Evolutionary conservation across 2,329 filamentous ascomycete species (phyloP), one percentile per base, ranked within the genome.

Genomic region (Graphilbum sp.): DNA sequence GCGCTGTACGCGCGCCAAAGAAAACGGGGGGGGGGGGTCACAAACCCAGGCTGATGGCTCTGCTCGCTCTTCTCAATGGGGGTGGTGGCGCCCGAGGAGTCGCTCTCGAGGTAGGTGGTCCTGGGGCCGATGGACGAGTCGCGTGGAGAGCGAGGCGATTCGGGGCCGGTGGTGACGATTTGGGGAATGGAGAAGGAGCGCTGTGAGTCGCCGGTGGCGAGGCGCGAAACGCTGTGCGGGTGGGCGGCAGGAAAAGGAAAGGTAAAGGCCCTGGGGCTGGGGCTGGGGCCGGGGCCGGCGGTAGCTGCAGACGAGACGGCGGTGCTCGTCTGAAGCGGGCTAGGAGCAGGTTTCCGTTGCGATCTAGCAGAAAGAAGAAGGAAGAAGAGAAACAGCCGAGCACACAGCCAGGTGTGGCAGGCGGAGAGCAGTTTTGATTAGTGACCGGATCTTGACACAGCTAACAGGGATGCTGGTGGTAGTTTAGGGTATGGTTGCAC

Each of bases 311-410:
- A 57, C 49, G 61, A 64, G 35, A 60, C 53, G 39, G 59, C 55
- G 41, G 53, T 58, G 46, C 49, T 61, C 40, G 60, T 59, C 42
- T 62, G 59, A 35, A 70, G 55, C 45, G 67, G 67, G 48, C 66
- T 71, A 33, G 66, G 63, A 43, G 61, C 56, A 40, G 59, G 52
- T 50, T 59, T 64, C 51, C 62, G 58, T 47, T 56, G 59, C 38
- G 61, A 65, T 62, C 67, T 72, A 50, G 37, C 32, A 20, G 18
- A 19, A 34, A 35, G 24, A 35, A 37, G 11, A n/a, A 27, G 15
- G 15, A 17, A 34, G 9, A 17, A n/a, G 21, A 20, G 9, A 17
- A 30, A 33, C 21, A 32, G 40, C 17, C 32, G 30, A 25, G 24
- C 18, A 15, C 18, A 18, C 30, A 32, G 18, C n/a, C 9, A 24